These are phyloP conservation scores for Solanum habrochaites DNA, from an alignment of 257 asterid species.

Conservation along the genomic window DNA sequence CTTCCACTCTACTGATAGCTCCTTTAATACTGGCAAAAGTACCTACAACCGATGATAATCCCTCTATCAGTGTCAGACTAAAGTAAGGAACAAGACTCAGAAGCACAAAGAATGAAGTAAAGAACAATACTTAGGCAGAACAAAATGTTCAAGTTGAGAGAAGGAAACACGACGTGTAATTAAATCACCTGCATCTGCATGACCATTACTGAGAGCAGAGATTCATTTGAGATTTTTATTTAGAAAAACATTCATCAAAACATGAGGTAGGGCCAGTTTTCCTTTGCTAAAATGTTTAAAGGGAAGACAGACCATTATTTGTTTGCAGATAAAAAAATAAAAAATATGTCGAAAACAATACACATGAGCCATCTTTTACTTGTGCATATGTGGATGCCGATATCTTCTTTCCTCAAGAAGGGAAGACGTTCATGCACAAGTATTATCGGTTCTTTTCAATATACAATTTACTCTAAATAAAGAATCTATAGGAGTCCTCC, in stretches of 20 bases:
- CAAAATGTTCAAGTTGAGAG: not conserved
- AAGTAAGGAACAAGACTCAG: not conserved
- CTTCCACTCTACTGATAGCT: constrained; percentile 17
- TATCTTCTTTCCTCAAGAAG: not conserved
- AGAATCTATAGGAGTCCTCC: not conserved
- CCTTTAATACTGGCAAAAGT: constrained; percentile 6
- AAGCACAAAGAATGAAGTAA: not conserved
- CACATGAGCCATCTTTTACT: not conserved
- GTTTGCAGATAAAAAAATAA: not conserved
- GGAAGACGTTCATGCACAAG: not conserved
- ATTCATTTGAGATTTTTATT: not conserved
- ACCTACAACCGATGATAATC: constrained; percentile 5
- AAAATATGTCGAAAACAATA: not conserved
- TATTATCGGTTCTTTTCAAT: not conserved
- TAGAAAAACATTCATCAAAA: not conserved
- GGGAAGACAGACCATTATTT: not conserved
- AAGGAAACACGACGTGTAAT: not conserved
- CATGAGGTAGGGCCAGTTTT: not conserved
- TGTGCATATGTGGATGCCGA: not conserved
- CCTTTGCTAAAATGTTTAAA: not conserved
- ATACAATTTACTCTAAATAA: not conserved
- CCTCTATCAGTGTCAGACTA: not conserved
- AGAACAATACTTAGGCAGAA: not conserved
- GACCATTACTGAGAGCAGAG: not conserved
- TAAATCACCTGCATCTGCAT: not conserved